These are phyloP conservation scores for Ceratocystis albifundus DNA, from an alignment of 2,329 filamentous ascomycete genomes.

Conservation along the genomic window DNA sequence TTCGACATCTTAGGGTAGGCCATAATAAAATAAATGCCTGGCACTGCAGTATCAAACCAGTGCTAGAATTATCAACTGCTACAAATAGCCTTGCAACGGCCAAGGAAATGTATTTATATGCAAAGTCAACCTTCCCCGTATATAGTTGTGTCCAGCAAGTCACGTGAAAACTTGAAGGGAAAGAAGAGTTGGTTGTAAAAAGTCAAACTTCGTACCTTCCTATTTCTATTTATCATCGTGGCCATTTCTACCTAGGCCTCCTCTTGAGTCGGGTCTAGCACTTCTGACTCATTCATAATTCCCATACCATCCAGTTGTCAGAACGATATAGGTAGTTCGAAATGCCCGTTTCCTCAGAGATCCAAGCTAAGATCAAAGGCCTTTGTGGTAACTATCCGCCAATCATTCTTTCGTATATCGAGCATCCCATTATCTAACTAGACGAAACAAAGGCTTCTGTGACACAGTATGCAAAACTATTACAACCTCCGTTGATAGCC, in stretches of 20 bases:
- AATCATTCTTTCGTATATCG: background rate
- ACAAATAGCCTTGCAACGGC: background rate
- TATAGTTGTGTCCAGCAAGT: background rate
- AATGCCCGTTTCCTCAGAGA: background rate
- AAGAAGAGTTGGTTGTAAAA: background rate
- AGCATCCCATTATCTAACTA: background rate
- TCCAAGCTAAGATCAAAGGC: constrained; percentile 8
- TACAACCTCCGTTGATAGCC: constrained; percentile 23
- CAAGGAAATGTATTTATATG: background rate
- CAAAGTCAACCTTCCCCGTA: background rate
- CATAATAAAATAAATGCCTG: background rate
- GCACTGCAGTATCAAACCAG: background rate
- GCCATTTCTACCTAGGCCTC: background rate
- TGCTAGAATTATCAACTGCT: background rate
- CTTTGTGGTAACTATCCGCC: background rate
- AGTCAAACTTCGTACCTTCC: background rate
- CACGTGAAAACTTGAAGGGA: background rate
- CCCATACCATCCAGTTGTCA: background rate
- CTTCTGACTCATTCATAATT: background rate
- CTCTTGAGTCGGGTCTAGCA: background rate
- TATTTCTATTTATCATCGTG: background rate
- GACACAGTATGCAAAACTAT: constrained; percentile 19
- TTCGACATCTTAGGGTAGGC: background rate
- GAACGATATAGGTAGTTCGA: background rate
- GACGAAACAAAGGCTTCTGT: constrained; percentile 18